Percentiles rank a stretch among this genome's conserved stretches.
Evolutionary conservation across 495 filamentous ascomycete species (phyloP).

Genomic region (Tuber borchii): DNA sequence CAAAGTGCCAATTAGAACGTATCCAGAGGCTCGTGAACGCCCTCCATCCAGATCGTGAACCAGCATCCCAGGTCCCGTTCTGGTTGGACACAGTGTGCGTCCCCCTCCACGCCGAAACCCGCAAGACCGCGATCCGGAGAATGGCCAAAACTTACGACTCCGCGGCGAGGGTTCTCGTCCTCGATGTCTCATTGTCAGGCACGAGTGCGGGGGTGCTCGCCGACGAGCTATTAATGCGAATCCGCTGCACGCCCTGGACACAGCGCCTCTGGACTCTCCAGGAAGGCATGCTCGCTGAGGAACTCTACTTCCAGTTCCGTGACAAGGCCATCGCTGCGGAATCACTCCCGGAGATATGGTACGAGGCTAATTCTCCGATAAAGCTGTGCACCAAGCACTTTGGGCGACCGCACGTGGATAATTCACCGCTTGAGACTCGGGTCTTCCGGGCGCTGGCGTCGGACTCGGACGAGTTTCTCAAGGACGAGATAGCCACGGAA

Average conservation of each 20-base stretch:
- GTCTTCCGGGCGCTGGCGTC: slow-evolving; percentile 8
- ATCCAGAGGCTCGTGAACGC: neutral
- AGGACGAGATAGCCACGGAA: neutral
- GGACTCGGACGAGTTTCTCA: slow-evolving; percentile 1
- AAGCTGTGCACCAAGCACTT: neutral
- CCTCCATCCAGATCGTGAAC: neutral
- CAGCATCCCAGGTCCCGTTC: slow-evolving; percentile 5
- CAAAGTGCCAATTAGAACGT: slow-evolving; percentile 7
- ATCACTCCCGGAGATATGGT: neutral
- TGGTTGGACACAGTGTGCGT: slow-evolving; percentile 14
- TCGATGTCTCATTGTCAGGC: slow-evolving; percentile 1
- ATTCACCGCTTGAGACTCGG: neutral
- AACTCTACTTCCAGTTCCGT: slow-evolving; percentile 17
- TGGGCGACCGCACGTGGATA: neutral
- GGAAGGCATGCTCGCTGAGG: slow-evolving; percentile 22
- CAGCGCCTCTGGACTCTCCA: slow-evolving; percentile 22
- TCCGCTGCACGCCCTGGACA: slow-evolving; percentile 18
- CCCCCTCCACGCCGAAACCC: neutral
- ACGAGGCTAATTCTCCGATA: neutral
- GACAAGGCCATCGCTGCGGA: neutral
- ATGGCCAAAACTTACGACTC: slow-evolving; percentile 14
- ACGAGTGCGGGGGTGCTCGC: neutral
- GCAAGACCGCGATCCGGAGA: slow-evolving; percentile 10
- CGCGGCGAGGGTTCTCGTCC: slow-evolving; percentile 5
- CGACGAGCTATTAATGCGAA: slow-evolving; percentile 16